A percentile compares a stretch with the other conserved stretches of the same genome.
Conservation (phyloP, 2,329 filamentous ascomycete genomes). For the Penicillium sp. region DNA sequence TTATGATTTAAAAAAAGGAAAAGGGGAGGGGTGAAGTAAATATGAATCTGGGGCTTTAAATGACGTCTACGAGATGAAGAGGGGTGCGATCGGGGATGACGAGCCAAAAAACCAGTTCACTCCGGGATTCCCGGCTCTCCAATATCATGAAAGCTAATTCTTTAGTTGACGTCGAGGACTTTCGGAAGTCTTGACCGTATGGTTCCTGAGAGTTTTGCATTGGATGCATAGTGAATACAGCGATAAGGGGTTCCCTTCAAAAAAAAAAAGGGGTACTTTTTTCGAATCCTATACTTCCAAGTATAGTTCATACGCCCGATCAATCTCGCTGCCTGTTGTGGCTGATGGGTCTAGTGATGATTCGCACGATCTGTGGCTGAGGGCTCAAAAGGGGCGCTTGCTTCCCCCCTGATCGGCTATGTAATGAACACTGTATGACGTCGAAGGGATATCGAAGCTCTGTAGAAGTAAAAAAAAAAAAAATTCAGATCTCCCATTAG, state of each 20-base stretch:
- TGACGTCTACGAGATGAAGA: constrained; percentile 36
- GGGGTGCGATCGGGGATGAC: constrained; percentile 9
- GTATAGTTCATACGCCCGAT: background rate
- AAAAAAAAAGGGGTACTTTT: background rate
- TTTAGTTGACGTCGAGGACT: constrained; percentile 21
- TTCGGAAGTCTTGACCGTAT: constrained; percentile 3
- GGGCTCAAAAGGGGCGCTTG: background rate
- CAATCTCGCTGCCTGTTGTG: constrained; percentile 21
- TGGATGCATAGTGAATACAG: background rate
- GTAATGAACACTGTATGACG: constrained; percentile 21
- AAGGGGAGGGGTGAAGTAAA: constrained; percentile 9
- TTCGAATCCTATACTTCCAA: background rate
- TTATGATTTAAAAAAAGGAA: background rate
- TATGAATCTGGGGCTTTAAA: constrained; percentile 23
- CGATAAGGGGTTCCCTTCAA: background rate
- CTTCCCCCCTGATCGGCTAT: constrained; percentile 12
- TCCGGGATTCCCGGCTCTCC: constrained; percentile 14
- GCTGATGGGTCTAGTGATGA: constrained; percentile 11
- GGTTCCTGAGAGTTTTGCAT: background rate
- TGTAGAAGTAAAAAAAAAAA: background rate
- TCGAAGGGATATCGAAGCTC: constrained; percentile 3
- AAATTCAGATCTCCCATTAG: background rate
- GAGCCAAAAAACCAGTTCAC: constrained; percentile 9
- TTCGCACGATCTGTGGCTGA: constrained; percentile 22
- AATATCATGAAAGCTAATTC: constrained; percentile 10